These are phyloP conservation scores for Candida ortonii DNA, from an alignment of 805 yeast species.

Conservation along the genomic window DNA sequence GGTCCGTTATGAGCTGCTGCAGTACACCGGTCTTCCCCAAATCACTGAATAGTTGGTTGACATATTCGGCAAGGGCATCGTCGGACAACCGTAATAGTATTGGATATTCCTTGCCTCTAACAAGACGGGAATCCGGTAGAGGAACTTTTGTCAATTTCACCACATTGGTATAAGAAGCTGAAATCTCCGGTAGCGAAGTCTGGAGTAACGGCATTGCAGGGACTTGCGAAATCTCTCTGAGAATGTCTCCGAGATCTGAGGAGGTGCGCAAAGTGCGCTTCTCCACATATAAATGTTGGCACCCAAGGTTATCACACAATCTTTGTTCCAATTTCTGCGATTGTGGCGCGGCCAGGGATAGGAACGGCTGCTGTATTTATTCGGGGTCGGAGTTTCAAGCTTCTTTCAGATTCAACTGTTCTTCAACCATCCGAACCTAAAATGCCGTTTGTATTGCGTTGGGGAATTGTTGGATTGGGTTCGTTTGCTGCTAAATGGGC, in stretches of 20 bases:
- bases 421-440: too few relatives aligned
- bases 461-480: slow-evolving; percentile 53
- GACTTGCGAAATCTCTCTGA: too few relatives aligned
- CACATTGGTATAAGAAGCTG: slow-evolving; percentile 5
- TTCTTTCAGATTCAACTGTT: too few relatives aligned
- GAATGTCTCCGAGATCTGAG: too few relatives aligned
- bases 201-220: slow-evolving; percentile 2
- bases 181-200: slow-evolving; percentile 5
- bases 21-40: slow-evolving; percentile 8
- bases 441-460: slow-evolving; percentile 26
- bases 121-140: slow-evolving; percentile 1
- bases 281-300: too few relatives aligned
- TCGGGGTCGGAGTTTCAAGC: too few relatives aligned
- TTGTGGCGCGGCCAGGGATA: too few relatives aligned
- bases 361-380: too few relatives aligned
- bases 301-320: too few relatives aligned
- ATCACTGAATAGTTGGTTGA: slow-evolving; percentile 11
- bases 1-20: slow-evolving; percentile 10
- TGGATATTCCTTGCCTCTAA: slow-evolving; percentile 14
- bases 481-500: slow-evolving; percentile 42
- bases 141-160: slow-evolving; percentile 7
- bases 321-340: too few relatives aligned
- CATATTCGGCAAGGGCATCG: background rate
- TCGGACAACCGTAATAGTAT: slow-evolving; percentile 1
- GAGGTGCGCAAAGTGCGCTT: too few relatives aligned